phyloP scores from a whole-genome alignment of 495 filamentous ascomycete species.

The Penicillium dipodomyicola region DNA sequence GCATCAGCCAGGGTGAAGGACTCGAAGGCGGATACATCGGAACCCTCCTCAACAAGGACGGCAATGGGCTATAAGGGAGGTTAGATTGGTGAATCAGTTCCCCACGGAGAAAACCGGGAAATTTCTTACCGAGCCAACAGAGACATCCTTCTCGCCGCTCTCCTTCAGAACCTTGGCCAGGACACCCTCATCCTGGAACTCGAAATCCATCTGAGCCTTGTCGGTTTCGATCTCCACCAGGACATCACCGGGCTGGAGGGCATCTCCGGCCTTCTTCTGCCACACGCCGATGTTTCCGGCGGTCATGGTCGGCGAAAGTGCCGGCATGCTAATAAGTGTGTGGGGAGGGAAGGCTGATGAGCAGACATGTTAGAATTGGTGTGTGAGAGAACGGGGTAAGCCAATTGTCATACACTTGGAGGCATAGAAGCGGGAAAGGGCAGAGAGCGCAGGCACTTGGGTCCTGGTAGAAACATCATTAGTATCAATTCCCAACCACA shows the following conservation, averaged over 20 bases:
- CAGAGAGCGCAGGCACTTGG: conserved; percentile 55
- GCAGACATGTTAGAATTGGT: conserved; percentile 25
- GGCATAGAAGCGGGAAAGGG: conserved; percentile 70
- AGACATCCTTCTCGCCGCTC: conserved; percentile 87
- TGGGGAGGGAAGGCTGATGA: conserved; percentile 80
- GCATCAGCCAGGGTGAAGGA: conserved; percentile 86
- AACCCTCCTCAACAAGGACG: conserved; percentile 86
- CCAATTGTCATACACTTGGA: conserved; percentile 62
- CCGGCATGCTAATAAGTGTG: conserved; percentile 95
- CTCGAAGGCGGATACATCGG: conserved; percentile 82
- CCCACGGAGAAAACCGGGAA: conserved; percentile 29
- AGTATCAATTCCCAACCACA: conserved; percentile 15
- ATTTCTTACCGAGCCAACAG: conserved; percentile 84
- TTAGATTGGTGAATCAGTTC: conserved; percentile 3
- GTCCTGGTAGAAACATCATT: conserved; percentile 30
- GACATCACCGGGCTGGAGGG: conserved; percentile 89
- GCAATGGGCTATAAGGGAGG: conserved; percentile 74
- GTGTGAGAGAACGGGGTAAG: conserved; percentile 7
- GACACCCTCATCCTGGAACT: conserved; percentile 97
- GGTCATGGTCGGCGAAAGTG: conserved; percentile 96
- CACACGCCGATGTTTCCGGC: conserved; percentile 94
- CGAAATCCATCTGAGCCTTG: conserved; percentile 99
- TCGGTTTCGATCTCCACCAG: conserved; percentile 99
- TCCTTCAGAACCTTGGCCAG: conserved; percentile 95
- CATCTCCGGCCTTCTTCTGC: conserved; percentile 95